These are phyloP conservation scores for Boletus patriciae DNA, from an alignment of 768 basidiomycete species.

Conservation along the genomic window DNA sequence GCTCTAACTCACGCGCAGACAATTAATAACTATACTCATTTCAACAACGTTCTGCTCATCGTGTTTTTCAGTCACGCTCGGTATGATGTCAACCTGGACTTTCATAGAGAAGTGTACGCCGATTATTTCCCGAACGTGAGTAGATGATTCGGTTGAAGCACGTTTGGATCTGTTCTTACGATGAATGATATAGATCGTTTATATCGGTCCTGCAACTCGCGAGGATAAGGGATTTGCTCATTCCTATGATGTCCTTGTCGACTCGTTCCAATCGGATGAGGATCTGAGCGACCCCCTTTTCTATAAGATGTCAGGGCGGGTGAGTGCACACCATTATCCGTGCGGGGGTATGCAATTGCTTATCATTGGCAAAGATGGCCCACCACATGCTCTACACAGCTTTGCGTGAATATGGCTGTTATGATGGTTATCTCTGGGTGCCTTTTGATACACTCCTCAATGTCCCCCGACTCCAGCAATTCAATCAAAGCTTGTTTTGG, in stretches of 20 bases:
- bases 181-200: constrained; percentile 39
- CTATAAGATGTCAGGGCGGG: constrained; percentile 47
- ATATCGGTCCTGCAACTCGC: constrained; percentile 46
- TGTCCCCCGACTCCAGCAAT: constrained; percentile 47
- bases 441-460: constrained; percentile 53
- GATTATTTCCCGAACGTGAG: constrained; percentile 52
- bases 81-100: constrained; percentile 48
- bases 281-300: constrained; percentile 37
- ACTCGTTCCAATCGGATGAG: constrained; percentile 47
- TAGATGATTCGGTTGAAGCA: background rate
- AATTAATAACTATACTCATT: constrained; percentile 34
- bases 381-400: constrained; percentile 55
- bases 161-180: background rate
- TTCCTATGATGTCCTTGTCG: constrained; percentile 51
- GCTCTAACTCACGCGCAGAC: constrained; percentile 17
- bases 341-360: background rate
- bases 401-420: constrained; percentile 43
- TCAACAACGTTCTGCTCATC: constrained; percentile 44
- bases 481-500: constrained; percentile 48
- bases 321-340: constrained; percentile 19
- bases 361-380: constrained; percentile 38
- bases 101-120: constrained; percentile 45
- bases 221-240: constrained; percentile 48
- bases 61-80: constrained; percentile 53
- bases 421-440: constrained; percentile 53